Percentiles rank a stretch among this genome's conserved stretches.
These are phyloP conservation scores for Starmera stellimalicola DNA, from an alignment of 1,139 yeast species.

Conservation along the genomic window DNA sequence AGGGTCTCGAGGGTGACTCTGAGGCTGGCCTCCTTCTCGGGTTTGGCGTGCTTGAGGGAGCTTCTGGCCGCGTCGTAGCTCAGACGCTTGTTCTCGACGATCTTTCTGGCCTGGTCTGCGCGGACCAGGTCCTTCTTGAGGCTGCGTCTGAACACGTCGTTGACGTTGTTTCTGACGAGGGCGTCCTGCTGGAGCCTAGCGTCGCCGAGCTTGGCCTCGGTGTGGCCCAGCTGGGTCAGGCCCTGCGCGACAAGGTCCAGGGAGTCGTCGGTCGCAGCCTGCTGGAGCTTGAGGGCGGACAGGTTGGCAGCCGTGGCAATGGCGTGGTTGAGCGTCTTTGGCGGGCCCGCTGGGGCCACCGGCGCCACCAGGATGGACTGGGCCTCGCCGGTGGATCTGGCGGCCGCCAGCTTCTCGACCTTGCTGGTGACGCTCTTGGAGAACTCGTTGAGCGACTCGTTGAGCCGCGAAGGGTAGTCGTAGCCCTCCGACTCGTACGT, in stretches of 20 bases:
- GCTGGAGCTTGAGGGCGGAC: slow-evolving; percentile 34
- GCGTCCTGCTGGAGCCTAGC: slow-evolving; percentile 81
- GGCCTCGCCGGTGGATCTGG: slow-evolving; percentile 75
- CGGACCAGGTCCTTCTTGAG: slow-evolving; percentile 55
- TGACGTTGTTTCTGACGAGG: slow-evolving; percentile 60
- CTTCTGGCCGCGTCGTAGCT: slow-evolving; percentile 76
- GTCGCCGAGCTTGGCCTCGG: slow-evolving; percentile 66
- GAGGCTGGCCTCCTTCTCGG: slow-evolving; percentile 67
- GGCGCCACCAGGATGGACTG: slow-evolving; percentile 54
- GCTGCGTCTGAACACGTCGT: slow-evolving; percentile 56
- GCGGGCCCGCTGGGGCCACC: slow-evolving; percentile 53
- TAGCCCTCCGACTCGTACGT: slow-evolving; percentile 71
- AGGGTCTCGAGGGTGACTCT: slow-evolving; percentile 75
- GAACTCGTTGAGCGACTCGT: slow-evolving; percentile 67
- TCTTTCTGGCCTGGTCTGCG: slow-evolving; percentile 62
- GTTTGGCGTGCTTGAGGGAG: slow-evolving; percentile 57
- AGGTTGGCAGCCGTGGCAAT: slow-evolving; percentile 64
- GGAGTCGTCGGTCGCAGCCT: slow-evolving; percentile 25
- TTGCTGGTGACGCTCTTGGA: slow-evolving; percentile 60
- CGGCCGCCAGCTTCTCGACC: slow-evolving; percentile 62
- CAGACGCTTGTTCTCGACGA: slow-evolving; percentile 71
- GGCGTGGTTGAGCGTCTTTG: slow-evolving; percentile 82
- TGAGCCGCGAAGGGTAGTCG: slow-evolving; percentile 76
- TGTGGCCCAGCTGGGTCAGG: slow-evolving; percentile 39
- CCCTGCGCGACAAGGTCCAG: slow-evolving; percentile 37